phyloP scores from a whole-genome alignment of 352 stramenopile genomes.

The Phytophthora sp. region DNA sequence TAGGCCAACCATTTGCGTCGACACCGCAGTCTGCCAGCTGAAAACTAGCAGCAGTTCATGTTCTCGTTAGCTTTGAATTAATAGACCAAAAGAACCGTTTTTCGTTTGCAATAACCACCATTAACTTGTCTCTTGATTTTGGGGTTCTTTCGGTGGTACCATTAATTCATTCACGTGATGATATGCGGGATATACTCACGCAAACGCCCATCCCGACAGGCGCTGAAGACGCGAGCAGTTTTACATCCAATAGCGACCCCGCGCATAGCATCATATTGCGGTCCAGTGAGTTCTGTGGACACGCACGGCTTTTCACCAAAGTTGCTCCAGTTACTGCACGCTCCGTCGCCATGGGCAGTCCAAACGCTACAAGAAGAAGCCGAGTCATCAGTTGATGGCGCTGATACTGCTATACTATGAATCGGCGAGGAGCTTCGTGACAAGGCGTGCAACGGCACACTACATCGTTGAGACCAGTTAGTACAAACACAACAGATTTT shows the following conservation, averaged over 20 bases:
- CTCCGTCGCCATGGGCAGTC: conserved; percentile 67
- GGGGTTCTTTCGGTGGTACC: not conserved
- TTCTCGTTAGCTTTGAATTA: conserved; percentile 36
- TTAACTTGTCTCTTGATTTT: conserved; percentile 4
- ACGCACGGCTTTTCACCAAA: conserved; percentile 28
- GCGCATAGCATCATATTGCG: conserved; percentile 72
- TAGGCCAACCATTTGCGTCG: conserved; percentile 30
- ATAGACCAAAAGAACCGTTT: conserved; percentile 40
- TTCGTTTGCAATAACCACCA: no score
- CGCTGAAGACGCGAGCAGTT: conserved; percentile 59
- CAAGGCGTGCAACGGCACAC: conserved; percentile 48
- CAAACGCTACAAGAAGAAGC: conserved; percentile 35
- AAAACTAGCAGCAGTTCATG: conserved; percentile 32
- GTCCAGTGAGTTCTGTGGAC: conserved; percentile 60
- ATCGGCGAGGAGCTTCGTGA: conserved; percentile 65
- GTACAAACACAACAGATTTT: not conserved
- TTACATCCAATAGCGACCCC: conserved; percentile 42
- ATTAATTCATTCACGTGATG: conserved; percentile 7
- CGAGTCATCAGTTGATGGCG: conserved; percentile 10
- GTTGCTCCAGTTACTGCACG: conserved; percentile 60
- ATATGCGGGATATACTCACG: conserved; percentile 71
- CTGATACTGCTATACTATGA: conserved; percentile 47
- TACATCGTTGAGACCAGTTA: conserved; percentile 22
- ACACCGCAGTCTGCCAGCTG: conserved; percentile 16
- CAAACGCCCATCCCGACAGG: conserved; percentile 66